These are phyloP conservation scores for Escovopsis sp. DNA, from an alignment of 2,329 filamentous ascomycete genomes.

Conservation along the genomic window DNA sequence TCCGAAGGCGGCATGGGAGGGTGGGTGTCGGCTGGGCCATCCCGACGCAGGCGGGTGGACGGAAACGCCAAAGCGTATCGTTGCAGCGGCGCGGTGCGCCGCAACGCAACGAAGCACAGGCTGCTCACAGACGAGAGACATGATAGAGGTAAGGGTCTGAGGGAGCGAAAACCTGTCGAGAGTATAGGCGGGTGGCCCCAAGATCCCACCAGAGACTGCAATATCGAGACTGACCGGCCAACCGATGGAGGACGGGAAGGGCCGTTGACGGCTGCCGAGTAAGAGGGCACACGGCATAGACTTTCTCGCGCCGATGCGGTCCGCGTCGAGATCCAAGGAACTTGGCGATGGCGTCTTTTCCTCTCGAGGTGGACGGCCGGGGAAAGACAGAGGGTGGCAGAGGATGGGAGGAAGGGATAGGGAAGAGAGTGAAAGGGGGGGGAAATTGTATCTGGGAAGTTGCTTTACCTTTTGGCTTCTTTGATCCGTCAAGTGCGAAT, in stretches of 20 bases:
- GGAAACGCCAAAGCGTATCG: neutral
- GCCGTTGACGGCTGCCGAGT: no score
- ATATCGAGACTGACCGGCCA: no score
- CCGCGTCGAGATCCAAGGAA: no score
- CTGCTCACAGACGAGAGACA: constrained; percentile 3
- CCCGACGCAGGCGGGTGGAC: constrained; percentile 2
- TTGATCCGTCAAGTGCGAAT: constrained; percentile 2
- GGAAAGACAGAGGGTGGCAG: neutral
- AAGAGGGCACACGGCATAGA: no score
- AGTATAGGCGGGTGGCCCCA: no score
- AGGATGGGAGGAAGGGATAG: neutral
- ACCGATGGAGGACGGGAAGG: no score
- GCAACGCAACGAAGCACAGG: constrained; percentile 6
- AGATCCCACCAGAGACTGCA: no score
- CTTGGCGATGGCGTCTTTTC: no score
- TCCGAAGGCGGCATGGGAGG: constrained; percentile 9
- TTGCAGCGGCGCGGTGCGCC: constrained; percentile 1
- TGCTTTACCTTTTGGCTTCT: neutral
- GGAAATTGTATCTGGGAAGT: constrained; percentile 1
- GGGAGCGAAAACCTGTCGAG: no score
- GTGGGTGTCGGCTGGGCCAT: constrained; percentile 7
- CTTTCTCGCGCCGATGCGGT: no score
- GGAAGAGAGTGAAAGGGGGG: neutral
- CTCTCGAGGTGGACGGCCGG: neutral
- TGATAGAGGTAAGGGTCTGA: neutral